Percentiles rank a stretch among this genome's conserved stretches.
Conservation (phyloP, 2,329 filamentous ascomycete genomes). For the Beauveria bassiana region DNA sequence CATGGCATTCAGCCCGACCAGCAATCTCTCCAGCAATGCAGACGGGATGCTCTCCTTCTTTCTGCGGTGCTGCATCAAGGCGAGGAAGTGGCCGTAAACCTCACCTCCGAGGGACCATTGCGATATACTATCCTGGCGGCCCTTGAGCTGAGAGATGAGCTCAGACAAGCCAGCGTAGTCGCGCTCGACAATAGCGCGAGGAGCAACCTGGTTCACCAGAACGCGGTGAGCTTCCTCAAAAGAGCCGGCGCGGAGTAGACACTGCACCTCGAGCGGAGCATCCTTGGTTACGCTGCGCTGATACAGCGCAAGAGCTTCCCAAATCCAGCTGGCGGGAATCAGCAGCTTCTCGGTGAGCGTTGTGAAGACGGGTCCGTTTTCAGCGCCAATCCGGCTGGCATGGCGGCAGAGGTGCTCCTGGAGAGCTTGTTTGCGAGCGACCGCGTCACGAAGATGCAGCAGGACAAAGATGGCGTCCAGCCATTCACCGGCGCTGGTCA, state of each 20-base stretch:
- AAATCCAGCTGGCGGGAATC: conserved; percentile 73
- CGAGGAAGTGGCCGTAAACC: conserved; percentile 62
- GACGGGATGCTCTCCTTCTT: conserved; percentile 33
- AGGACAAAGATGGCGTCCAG: conserved; percentile 69
- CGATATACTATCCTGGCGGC: conserved; percentile 51
- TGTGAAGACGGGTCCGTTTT: conserved; percentile 47
- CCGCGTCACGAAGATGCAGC: conserved; percentile 59
- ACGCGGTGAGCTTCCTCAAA: conserved; percentile 78
- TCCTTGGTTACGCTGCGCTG: conserved; percentile 67
- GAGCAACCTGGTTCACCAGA: conserved; percentile 73
- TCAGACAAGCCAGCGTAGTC: conserved; percentile 64
- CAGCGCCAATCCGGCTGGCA: conserved; percentile 56
- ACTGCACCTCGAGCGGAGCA: conserved; percentile 64
- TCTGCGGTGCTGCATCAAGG: conserved; percentile 38
- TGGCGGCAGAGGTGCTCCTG: conserved; percentile 69
- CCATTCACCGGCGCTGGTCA: conserved; percentile 59
- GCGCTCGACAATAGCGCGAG: conserved; percentile 71
- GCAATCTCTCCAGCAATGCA: conserved; percentile 46
- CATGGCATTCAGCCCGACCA: conserved; percentile 49
- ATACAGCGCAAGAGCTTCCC: conserved; percentile 76
- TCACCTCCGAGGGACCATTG: conserved; percentile 75
- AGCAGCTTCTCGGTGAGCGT: conserved; percentile 57
- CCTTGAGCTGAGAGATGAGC: conserved; percentile 65
- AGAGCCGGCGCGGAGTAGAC: conserved; percentile 68
- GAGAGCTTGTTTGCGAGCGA: conserved; percentile 57